phyloP scores from a whole-genome alignment of 2,329 filamentous ascomycete species.

The Trichothecium sympodiale region DNA sequence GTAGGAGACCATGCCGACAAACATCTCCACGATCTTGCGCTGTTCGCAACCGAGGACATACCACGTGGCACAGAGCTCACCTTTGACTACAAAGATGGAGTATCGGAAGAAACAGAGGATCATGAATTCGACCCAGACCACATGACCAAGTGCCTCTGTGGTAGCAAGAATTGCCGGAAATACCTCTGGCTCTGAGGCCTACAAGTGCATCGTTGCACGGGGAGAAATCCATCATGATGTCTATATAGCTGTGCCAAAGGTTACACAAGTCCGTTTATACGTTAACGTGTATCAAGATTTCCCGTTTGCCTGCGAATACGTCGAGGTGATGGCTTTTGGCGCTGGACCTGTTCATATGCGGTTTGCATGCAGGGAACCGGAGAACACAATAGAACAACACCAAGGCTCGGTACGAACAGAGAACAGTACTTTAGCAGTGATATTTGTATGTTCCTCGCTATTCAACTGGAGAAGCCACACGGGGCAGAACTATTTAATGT shows the following conservation, averaged over 20 bases:
- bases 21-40: slow-evolving; percentile 62
- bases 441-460: too few species aligned
- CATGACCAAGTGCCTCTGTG: slow-evolving; percentile 52
- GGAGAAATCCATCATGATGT: background rate
- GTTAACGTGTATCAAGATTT: too few species aligned
- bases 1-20: slow-evolving; percentile 68
- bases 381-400: too few species aligned
- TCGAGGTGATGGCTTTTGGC: slow-evolving; percentile 1
- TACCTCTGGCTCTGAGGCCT: slow-evolving; percentile 48
- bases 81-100: slow-evolving; percentile 67
- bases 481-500: too few species aligned
- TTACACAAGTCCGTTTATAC: too few species aligned
- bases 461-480: too few species aligned
- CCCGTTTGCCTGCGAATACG: background rate
- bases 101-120: slow-evolving; percentile 37
- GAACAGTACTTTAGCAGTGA: too few species aligned
- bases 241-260: too few species aligned
- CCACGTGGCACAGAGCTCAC: slow-evolving; percentile 57
- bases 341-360: slow-evolving; percentile 1
- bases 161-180: slow-evolving; percentile 53
- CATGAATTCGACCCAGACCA: slow-evolving; percentile 28
- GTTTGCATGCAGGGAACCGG: slow-evolving; percentile 2
- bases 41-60: slow-evolving; percentile 63
- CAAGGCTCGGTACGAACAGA: too few species aligned
- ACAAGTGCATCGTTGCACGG: background rate